Conservation (phyloP, 129 eudicot species). For the Logfia minima region DNA sequence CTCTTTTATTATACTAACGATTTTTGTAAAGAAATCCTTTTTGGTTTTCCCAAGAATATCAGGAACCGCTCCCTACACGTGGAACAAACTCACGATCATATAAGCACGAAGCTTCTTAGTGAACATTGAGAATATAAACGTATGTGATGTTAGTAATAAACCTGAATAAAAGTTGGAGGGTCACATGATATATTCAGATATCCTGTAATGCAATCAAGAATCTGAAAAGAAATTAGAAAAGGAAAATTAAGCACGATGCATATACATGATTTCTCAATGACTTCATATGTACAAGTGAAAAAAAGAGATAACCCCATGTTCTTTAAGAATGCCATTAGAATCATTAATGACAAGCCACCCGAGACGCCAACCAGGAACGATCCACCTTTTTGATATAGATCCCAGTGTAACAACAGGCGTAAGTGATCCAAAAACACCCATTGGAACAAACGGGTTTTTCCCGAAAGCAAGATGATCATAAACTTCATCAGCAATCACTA, state of each 20-base stretch:
- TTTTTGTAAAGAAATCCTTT: slow-evolving; percentile 58
- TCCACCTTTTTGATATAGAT: slow-evolving; percentile 84
- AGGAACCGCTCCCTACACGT: slow-evolving; percentile 70
- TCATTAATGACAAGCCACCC: slow-evolving; percentile 83
- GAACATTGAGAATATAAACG: neutral
- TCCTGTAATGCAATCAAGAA: slow-evolving; percentile 58
- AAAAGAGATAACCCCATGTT: slow-evolving; percentile 58
- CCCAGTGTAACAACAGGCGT: slow-evolving; percentile 71
- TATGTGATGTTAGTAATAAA: slow-evolving; percentile 2
- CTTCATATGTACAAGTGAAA: neutral
- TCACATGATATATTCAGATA: slow-evolving; percentile 58
- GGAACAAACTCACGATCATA: slow-evolving; percentile 14
- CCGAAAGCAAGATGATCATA: slow-evolving; percentile 78
- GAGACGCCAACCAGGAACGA: slow-evolving; percentile 91
- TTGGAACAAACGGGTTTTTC: slow-evolving; percentile 70
- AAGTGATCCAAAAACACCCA: slow-evolving; percentile 78
- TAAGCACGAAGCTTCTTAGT: neutral
- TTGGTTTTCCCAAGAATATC: slow-evolving; percentile 62
- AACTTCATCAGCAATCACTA: slow-evolving; percentile 83
- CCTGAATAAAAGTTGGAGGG: slow-evolving; percentile 85
- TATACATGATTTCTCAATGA: neutral
- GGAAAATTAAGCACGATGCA: neutral
- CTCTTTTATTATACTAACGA: slow-evolving; percentile 45
- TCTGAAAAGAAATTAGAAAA: slow-evolving; percentile 36
- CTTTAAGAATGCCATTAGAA: slow-evolving; percentile 53